A percentile compares a stretch with the other conserved stretches of the same genome.
Conservation (phyloP, 164 flowering plant species). For the Nelumbo lutea region DNA sequence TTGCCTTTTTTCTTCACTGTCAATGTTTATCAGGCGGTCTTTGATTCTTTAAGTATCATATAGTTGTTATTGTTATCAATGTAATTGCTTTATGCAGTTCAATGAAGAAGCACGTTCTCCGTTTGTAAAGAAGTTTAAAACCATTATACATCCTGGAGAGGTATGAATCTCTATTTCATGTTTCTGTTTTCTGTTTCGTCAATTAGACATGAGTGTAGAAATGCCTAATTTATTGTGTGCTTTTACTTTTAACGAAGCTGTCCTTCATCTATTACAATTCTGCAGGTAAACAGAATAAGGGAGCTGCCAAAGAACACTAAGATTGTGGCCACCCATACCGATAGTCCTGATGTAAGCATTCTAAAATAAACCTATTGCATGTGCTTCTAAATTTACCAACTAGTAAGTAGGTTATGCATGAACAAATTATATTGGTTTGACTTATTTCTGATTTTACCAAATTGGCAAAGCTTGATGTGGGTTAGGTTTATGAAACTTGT, state of each 20-base stretch:
- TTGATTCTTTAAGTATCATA: neutral
- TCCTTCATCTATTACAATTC: neutral
- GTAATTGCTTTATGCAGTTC: constrained; percentile 45
- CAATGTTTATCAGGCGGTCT: no score
- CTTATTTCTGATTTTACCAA: constrained; percentile 1
- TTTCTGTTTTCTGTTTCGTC: neutral
- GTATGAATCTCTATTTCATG: constrained; percentile 22
- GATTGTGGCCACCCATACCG: constrained; percentile 95
- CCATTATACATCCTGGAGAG: constrained; percentile 98
- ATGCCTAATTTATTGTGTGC: neutral
- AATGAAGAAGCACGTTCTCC: constrained; percentile 98
- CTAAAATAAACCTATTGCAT: neutral
- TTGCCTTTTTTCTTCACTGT: neutral
- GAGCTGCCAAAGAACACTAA: constrained; percentile 87
- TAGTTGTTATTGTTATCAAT: neutral
- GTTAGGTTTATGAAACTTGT: neutral
- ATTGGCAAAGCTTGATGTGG: neutral
- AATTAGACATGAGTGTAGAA: neutral
- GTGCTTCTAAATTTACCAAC: neutral
- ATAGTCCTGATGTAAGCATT: constrained; percentile 77
- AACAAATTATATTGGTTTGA: neutral
- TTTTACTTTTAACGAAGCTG: neutral
- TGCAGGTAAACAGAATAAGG: constrained; percentile 94
- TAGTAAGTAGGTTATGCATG: neutral
- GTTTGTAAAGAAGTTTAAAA: constrained; percentile 87